Evolutionary conservation across 1,284 basidiomycete genomes (phyloP), one percentile per base, ranked within the genome.

Genomic region (Tilletia setariae): DNA sequence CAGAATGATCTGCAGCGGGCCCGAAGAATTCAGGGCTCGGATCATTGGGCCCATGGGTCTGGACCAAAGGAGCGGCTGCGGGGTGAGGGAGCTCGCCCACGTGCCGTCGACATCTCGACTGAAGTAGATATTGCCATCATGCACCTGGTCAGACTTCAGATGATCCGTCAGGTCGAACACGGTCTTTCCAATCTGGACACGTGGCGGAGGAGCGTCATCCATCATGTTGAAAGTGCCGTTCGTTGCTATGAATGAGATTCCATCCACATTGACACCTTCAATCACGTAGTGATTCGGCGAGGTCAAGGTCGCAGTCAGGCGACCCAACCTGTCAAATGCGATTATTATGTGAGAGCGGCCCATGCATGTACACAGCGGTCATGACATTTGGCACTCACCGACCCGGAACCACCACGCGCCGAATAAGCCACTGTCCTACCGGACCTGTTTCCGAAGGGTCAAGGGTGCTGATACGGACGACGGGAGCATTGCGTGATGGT

Each of bases 371-470:
- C 15, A 53, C 16, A 53, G 15, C 15, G 11, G 21, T 11, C 16
- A 11, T 23, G 49, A n/a, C 49, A 53, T 15, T 23, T 15, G 11
- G 49, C 19, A 53, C 49, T 53, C 49, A 53, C 49, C 49, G 19
- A 11, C 49, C 49, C 19, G 49, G 49, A 19, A 15, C 11, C 13
- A 53, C 19, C 49, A 53, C 49, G 25, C 49, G 49, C 15, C 19
- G 19, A 43, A 92, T 86, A 64, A 82, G 85, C 86, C 87, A 91
- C 1, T 90, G 90, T 74, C 88, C 85, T 66, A 91, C 78, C 2
- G 89, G 84, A 1, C 89, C 89, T 67, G 86, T 87, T 75, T 90
- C 90, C 1, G 82, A 72, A 1, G 91, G 90, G 44, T 86, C 84
- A n/a, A n/a, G n/a, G n/a, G n/a, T n/a, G n/a, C n/a, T n/a, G n/a